Evolutionary conservation across 1,139 yeast species (phyloP), one percentile per base, ranked within the genome.

Genomic region (Yamadazyma aaseri): DNA sequence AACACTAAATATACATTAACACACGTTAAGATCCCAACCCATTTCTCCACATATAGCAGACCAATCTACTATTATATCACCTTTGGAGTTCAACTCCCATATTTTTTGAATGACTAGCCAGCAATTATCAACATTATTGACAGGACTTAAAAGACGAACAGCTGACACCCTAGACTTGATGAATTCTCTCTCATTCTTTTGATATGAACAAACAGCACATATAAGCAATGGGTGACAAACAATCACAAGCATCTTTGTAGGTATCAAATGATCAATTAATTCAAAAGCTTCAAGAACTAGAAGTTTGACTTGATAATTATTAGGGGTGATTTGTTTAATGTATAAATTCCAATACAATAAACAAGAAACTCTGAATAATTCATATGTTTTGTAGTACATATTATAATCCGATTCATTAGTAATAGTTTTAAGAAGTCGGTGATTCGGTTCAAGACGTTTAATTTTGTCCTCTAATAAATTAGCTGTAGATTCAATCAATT

Each of bases 21-120:
- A 48, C 12, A 52, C 39, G n/a, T 47, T 46, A 10, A 52, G 33
- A 16, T 50, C 44, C 62, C 62, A 59, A 10, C 57, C 58, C 17
- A 51, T 50, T 21, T 55, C 54, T 27, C 45, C 43, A 38, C 60
- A 54, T 4, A 58, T 50, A 21, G 46, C 53, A 14, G 51, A 46
- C 63, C 64, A 59, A 39, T 57, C 60, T 6, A 54, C 42, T 22
- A 52, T 47, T 6, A 42, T 28, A n/a, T 37, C 39, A 5, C 61
- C 62, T 13, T 45, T 32, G 2, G 47, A 41, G 35, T 56, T 58
- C 14, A 58, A 39, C 22, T 41, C 36, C 63, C 65, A 57, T 6
- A 51, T 44, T 29, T 49, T 56, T 28, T 50, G 36, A 9, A 59
- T 47, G 10, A 59, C 41, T 6, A 12, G 15, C 34, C 38, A 25